A percentile compares a stretch with the other conserved stretches of the same genome.
phyloP scores from a whole-genome alignment of 345 rosid genomes.

The Aquilaria sinensis region DNA sequence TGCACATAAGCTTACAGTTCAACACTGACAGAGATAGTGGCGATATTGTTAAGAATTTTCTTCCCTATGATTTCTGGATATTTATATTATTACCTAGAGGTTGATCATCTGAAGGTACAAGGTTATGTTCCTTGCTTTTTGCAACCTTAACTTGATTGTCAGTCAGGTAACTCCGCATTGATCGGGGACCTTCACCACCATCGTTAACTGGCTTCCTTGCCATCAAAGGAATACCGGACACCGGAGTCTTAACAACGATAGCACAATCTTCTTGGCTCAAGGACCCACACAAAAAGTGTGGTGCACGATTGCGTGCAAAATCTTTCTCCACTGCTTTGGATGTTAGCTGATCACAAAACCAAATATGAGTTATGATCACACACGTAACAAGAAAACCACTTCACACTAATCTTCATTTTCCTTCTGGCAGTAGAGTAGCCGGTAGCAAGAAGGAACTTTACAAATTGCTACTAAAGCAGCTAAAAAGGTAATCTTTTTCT shows the following conservation, averaged over 20 bases:
- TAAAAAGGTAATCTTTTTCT: no score
- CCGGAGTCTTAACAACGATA: constrained; percentile 38
- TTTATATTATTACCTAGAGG: constrained; percentile 22
- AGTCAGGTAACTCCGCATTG: constrained; percentile 28
- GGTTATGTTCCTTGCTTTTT: constrained; percentile 16
- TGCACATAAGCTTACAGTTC: constrained; percentile 15
- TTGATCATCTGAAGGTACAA: constrained; percentile 16
- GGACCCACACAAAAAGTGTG: constrained; percentile 63
- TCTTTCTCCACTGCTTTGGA: constrained; percentile 65
- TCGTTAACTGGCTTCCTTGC: constrained; percentile 4
- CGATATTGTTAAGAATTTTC: no score
- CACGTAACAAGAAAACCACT: no score
- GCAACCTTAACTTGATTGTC: constrained; percentile 21
- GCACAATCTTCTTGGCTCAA: constrained; percentile 45
- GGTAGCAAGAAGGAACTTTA: no score
- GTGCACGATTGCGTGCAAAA: constrained; percentile 52
- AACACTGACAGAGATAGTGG: no score
- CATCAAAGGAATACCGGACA: constrained; percentile 26
- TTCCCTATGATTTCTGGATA: no score
- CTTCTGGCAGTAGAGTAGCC: no score
- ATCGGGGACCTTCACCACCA: constrained; percentile 27
- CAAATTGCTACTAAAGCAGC: no score
- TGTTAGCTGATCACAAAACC: constrained; percentile 50
- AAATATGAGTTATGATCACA: not conserved
- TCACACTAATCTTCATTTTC: no score